Evolutionary conservation across 208 protist species (phyloP).

Genomic region (Trypanosoma boissoni): DNA sequence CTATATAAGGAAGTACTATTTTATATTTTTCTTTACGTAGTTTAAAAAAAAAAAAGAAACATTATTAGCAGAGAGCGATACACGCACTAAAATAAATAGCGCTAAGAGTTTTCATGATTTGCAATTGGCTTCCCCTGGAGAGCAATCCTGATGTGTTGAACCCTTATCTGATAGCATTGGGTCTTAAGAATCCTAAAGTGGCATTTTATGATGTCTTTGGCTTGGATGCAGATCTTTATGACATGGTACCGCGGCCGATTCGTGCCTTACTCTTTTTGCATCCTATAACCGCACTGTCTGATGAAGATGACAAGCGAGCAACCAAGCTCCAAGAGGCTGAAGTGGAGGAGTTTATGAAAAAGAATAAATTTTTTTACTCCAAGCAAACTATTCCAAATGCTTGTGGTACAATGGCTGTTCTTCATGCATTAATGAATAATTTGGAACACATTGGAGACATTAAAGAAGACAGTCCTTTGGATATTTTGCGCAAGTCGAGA

Average conservation of each 20-base stretch:
- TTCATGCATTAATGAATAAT: slow-evolving; percentile 94
- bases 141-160: slow-evolving; percentile 93
- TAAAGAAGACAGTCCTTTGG: slow-evolving; percentile 34
- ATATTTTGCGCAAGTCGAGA: slow-evolving; percentile 15
- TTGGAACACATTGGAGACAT: slow-evolving; percentile 43
- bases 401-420: slow-evolving; percentile 94
- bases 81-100: neutral
- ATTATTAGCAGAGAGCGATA: neutral
- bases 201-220: slow-evolving; percentile 93
- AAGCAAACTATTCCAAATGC: slow-evolving; percentile 93
- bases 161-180: slow-evolving; percentile 57
- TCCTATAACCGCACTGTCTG: slow-evolving; percentile 67
- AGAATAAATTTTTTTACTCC: slow-evolving; percentile 81
- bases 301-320: slow-evolving; percentile 20
- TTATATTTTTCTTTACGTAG: too few relatives aligned
- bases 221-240: slow-evolving; percentile 80
- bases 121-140: slow-evolving; percentile 91
- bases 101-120: too few relatives aligned
- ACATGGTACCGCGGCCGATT: slow-evolving; percentile 89
- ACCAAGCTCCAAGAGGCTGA: slow-evolving; percentile 29
- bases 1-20: too few relatives aligned
- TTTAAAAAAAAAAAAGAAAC: too few relatives aligned
- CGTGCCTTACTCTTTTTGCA: slow-evolving; percentile 92
- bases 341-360: slow-evolving; percentile 35
- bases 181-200: slow-evolving; percentile 43